Conservation (phyloP, 306 rosid genomes). For the Corylus americana region DNA sequence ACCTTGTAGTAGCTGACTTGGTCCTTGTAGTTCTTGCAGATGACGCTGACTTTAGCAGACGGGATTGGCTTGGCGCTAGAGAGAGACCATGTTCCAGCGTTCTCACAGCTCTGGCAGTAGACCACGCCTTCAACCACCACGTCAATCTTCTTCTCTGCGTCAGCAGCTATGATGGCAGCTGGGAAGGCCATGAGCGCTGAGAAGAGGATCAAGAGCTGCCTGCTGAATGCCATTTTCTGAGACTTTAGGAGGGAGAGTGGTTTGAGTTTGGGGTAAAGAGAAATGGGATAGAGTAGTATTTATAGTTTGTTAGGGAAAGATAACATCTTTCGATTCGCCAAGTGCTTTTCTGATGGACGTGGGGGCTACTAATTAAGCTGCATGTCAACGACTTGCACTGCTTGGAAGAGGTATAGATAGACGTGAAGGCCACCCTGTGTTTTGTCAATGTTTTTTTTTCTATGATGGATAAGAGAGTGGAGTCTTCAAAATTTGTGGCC, state of each 20-base stretch:
- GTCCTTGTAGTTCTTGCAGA: conserved; percentile 68
- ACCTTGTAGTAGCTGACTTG: conserved; percentile 77
- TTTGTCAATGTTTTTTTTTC: neutral
- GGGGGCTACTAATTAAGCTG: conserved; percentile 40
- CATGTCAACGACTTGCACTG: conserved; percentile 35
- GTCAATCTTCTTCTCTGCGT: conserved; percentile 41
- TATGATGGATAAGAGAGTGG: neutral
- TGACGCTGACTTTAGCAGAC: conserved; percentile 71
- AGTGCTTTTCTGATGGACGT: conserved; percentile 41
- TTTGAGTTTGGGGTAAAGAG: conserved; percentile 5
- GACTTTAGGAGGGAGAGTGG: conserved; percentile 11
- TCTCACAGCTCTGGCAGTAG: conserved; percentile 83
- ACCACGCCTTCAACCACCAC: conserved; percentile 77
- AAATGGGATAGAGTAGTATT: conserved; percentile 9
- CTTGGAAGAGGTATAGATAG: neutral
- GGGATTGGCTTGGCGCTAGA: conserved; percentile 65
- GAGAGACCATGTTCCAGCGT: conserved; percentile 70
- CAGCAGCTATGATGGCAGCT: conserved; percentile 26
- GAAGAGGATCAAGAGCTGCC: conserved; percentile 33
- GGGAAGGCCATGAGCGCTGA: conserved; percentile 43
- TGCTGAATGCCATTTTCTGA: conserved; percentile 52
- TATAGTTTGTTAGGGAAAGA: conserved; percentile 12
- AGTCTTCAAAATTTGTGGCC: no score
- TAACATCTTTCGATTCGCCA: conserved; percentile 3
- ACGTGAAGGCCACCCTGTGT: conserved; percentile 57